Evolutionary conservation across 768 basidiomycete genomes (phyloP).

Genomic region (Xerocomus spinulosus): DNA sequence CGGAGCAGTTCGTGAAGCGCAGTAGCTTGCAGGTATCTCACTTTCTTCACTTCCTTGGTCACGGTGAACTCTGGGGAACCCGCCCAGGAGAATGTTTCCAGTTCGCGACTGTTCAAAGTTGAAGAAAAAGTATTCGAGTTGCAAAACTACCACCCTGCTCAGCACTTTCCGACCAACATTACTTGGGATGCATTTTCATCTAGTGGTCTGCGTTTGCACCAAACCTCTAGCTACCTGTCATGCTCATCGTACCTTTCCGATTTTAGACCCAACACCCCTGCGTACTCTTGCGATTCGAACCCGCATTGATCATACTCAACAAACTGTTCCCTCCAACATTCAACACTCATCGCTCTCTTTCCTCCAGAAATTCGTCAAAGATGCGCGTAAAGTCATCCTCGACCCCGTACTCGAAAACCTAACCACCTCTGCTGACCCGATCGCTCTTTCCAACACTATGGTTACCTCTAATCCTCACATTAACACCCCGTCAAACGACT

Average conservation of each 20-base stretch:
- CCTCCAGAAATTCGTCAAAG: conserved; percentile 55
- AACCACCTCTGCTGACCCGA: conserved; percentile 13
- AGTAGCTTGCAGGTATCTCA: conserved; percentile 33
- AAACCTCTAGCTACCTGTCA: background rate
- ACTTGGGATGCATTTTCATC: conserved; percentile 60
- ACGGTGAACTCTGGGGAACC: conserved; percentile 13
- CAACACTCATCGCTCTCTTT: conserved; percentile 47
- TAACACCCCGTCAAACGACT: conserved; percentile 20
- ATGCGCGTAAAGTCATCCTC: conserved; percentile 46
- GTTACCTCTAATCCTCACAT: conserved; percentile 24
- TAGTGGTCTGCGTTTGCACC: conserved; percentile 41
- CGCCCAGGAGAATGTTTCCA: conserved; percentile 9
- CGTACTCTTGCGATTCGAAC: conserved; percentile 41
- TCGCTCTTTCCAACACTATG: conserved; percentile 24
- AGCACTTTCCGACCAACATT: conserved; percentile 43
- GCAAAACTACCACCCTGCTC: conserved; percentile 38
- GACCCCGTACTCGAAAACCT: conserved; percentile 37
- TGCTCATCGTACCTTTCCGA: conserved; percentile 7
- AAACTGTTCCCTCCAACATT: conserved; percentile 34
- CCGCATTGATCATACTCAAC: conserved; percentile 35
- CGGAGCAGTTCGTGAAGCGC: conserved; percentile 32
- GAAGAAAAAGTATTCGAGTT: conserved; percentile 41
- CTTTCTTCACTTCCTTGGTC: conserved; percentile 11
- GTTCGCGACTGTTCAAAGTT: conserved; percentile 29
- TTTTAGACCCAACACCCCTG: conserved; percentile 52